These are phyloP conservation scores for Tolypocladium cylindrosporum DNA, from an alignment of 2,329 filamentous ascomycete genomes.

Conservation along the genomic window DNA sequence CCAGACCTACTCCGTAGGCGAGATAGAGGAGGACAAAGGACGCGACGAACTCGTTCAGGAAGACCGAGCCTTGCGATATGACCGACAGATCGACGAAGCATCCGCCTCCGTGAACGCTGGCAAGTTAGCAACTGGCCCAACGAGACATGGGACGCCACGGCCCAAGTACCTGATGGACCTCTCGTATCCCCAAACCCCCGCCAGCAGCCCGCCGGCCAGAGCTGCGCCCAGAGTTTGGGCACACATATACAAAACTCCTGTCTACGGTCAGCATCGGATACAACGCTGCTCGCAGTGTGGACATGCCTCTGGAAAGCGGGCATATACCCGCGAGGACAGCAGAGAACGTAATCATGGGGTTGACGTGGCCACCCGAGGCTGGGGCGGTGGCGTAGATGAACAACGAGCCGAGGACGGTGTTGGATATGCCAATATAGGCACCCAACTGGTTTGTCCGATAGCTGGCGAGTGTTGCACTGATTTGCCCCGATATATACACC, in stretches of 20 bases:
- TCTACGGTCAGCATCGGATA: slow-evolving; percentile 30
- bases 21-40: slow-evolving; percentile 24
- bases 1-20: slow-evolving; percentile 41
- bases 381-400: slow-evolving; percentile 40
- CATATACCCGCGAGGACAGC: slow-evolving; percentile 40
- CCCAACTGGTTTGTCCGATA: slow-evolving; percentile 15
- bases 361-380: slow-evolving; percentile 41
- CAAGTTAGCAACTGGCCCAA: background rate
- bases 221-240: slow-evolving; percentile 34
- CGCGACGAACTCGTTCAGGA: slow-evolving; percentile 36
- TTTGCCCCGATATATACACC: slow-evolving; percentile 20
- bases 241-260: slow-evolving; percentile 32
- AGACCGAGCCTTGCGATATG: slow-evolving; percentile 27
- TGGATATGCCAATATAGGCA: slow-evolving; percentile 26
- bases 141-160: background rate
- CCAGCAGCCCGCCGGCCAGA: slow-evolving; percentile 31
- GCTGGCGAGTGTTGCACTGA: slow-evolving; percentile 16
- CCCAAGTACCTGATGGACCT: slow-evolving; percentile 15
- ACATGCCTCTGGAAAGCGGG: slow-evolving; percentile 30
- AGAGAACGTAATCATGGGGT: slow-evolving; percentile 41
- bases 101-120: slow-evolving; percentile 21
- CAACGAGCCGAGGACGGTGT: slow-evolving; percentile 28
- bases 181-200: slow-evolving; percentile 21
- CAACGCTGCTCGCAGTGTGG: slow-evolving; percentile 28
- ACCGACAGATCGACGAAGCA: slow-evolving; percentile 24